Evolutionary conservation across 495 filamentous ascomycete genomes (phyloP).

Genomic region (Hapsidospora chrysogenum): DNA sequence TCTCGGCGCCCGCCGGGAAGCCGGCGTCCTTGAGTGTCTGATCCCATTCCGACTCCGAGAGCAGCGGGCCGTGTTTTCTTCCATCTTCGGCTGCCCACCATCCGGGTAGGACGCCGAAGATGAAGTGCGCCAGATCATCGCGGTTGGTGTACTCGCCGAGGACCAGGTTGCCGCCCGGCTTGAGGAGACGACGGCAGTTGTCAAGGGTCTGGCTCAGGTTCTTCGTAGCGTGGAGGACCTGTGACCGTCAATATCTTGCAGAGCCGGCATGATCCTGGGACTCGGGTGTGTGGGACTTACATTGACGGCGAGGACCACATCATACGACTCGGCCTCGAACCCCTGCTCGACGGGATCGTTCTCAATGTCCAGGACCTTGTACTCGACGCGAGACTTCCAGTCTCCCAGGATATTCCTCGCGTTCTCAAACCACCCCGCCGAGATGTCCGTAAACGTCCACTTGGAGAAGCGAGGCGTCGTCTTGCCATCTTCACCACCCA

Average conservation of each 20-base stretch:
- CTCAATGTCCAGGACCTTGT: constrained; percentile 17
- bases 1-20: constrained; percentile 27
- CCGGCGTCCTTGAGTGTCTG: constrained; percentile 15
- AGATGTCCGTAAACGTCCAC: constrained; percentile 38
- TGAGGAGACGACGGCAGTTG: constrained; percentile 18
- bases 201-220: constrained; percentile 15
- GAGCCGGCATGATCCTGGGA: too few species aligned
- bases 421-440: constrained; percentile 30
- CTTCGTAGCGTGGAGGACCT: constrained; percentile 31
- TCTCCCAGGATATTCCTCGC: constrained; percentile 8
- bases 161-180: constrained; percentile 19
- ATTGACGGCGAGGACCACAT: constrained; percentile 23
- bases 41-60: constrained; percentile 23
- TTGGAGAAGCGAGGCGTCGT: too few species aligned
- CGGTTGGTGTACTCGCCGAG: constrained; percentile 16
- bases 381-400: constrained; percentile 8
- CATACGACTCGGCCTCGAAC: constrained; percentile 15
- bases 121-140: constrained; percentile 14
- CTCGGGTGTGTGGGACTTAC: too few species aligned
- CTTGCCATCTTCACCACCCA: constrained; percentile 9
- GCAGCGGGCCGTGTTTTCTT: constrained; percentile 14
- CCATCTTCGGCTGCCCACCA: constrained; percentile 32
- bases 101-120: constrained; percentile 26
- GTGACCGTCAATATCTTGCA: too few species aligned
- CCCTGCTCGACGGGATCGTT: constrained; percentile 12